phyloP scores from a whole-genome alignment of 2,329 filamentous ascomycete species.

The Penicillium sp. region DNA sequence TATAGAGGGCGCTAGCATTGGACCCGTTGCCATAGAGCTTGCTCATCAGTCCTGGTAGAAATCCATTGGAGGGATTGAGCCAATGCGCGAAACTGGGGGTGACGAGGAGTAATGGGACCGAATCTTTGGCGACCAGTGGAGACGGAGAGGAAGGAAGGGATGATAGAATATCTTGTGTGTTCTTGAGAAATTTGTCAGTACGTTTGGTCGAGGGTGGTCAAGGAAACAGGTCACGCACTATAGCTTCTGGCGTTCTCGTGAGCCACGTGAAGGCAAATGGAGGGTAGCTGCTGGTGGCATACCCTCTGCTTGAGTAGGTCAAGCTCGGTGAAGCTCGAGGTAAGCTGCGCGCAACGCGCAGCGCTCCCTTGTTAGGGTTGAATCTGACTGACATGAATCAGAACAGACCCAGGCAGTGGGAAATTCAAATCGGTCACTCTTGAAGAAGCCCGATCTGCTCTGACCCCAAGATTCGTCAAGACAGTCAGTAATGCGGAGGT shows the following conservation, averaged over 20 bases:
- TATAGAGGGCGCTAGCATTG: conserved; percentile 23
- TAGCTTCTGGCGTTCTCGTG: conserved; percentile 32
- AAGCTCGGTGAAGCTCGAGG: conserved; percentile 5
- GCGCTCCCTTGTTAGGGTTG: not conserved
- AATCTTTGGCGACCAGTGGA: conserved; percentile 15
- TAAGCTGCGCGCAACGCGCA: conserved; percentile 7
- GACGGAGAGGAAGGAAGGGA: conserved; percentile 25
- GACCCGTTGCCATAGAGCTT: conserved; percentile 26
- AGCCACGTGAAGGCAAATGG: conserved; percentile 38
- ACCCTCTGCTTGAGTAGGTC: conserved; percentile 13
- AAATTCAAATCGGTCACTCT: not conserved
- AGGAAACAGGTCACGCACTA: conserved; percentile 24
- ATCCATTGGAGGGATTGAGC: conserved; percentile 34
- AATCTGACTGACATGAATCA: not conserved
- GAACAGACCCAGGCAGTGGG: not conserved
- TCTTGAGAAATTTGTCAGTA: conserved; percentile 26
- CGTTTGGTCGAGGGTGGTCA: not conserved
- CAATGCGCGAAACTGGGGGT: conserved; percentile 43
- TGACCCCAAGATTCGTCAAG: not conserved
- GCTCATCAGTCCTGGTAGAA: conserved; percentile 35
- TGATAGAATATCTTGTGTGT: conserved; percentile 33
- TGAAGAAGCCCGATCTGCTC: not conserved
- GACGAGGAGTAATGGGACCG: conserved; percentile 39
- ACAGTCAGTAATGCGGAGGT: not conserved
- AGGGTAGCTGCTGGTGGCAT: conserved; percentile 19